Percentiles rank a stretch among this genome's conserved stretches.
phyloP scores from a whole-genome alignment of 148 eudicot genomes.

The Camellia granthamiana region DNA sequence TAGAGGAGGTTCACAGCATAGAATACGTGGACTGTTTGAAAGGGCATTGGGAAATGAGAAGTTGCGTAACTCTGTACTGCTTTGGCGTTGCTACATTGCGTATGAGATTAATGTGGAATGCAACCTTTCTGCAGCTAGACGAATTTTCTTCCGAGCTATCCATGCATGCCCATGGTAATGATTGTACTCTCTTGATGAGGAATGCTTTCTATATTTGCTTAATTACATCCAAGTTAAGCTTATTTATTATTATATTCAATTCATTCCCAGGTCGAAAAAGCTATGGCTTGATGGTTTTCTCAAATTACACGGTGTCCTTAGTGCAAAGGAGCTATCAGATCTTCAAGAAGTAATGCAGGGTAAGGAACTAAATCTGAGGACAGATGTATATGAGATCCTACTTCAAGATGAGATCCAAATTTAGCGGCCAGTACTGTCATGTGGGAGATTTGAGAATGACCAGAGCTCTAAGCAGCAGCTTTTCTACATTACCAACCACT shows the following conservation, averaged over 20 bases:
- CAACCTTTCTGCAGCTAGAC: conserved; percentile 63
- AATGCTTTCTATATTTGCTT: too few species aligned
- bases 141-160: conserved; percentile 88
- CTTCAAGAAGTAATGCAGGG: conserved; percentile 96
- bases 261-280: conserved; percentile 64
- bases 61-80: conserved; percentile 49
- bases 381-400: conserved; percentile 89
- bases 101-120: conserved; percentile 58
- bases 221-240: not conserved
- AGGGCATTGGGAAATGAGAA: conserved; percentile 63
- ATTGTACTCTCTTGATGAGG: not conserved
- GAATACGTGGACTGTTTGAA: conserved; percentile 81
- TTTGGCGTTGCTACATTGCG: conserved; percentile 89
- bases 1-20: conserved; percentile 60
- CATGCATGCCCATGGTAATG: conserved; percentile 94
- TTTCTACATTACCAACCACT: too few species aligned
- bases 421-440: not conserved
- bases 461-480: too few species aligned
- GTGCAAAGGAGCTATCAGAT: conserved; percentile 79
- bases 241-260: not conserved
- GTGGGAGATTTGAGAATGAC: not conserved
- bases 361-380: conserved; percentile 82
- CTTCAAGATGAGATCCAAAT: conserved; percentile 58
- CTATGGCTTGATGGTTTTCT: conserved; percentile 92
- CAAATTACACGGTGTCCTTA: conserved; percentile 48